A percentile compares a stretch with the other conserved stretches of the same genome.
These are phyloP conservation scores for Coffea canephora DNA, from an alignment of 257 asterid species.

Conservation along the genomic window DNA sequence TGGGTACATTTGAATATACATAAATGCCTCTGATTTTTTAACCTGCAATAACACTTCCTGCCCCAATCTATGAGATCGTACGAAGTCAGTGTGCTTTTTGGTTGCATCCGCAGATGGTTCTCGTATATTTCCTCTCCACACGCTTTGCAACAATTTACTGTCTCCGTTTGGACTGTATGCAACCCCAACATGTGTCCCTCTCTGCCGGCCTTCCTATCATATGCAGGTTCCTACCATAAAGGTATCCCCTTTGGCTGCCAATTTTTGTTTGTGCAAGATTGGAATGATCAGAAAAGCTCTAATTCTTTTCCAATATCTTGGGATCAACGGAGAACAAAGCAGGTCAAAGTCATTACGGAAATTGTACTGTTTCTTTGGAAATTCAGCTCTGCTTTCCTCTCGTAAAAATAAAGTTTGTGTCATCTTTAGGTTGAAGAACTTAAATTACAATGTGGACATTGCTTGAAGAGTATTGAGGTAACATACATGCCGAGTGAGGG, in stretches of 20 bases:
- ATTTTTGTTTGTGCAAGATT: slow-evolving; percentile 88
- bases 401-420: slow-evolving; percentile 32
- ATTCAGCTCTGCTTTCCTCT: slow-evolving; percentile 9
- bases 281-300: slow-evolving; percentile 61
- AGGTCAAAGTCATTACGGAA: slow-evolving; percentile 44
- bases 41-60: too few species aligned
- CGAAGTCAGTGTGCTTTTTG: too few species aligned
- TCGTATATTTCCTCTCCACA: too few species aligned
- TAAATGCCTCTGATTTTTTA: too few species aligned
- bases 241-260: slow-evolving; percentile 48
- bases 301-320: slow-evolving; percentile 58
- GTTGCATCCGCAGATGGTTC: too few species aligned
- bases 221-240: too few species aligned
- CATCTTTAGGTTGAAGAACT: slow-evolving; percentile 47
- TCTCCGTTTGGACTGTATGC: too few species aligned
- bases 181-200: too few species aligned
- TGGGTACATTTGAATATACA: too few species aligned
- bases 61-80: too few species aligned
- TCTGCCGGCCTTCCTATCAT: too few species aligned
- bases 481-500: neutral
- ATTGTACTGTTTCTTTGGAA: slow-evolving; percentile 11
- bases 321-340: slow-evolving; percentile 60
- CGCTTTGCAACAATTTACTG: too few species aligned
- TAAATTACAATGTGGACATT: slow-evolving; percentile 58
- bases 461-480: slow-evolving; percentile 76